phyloP scores from a whole-genome alignment of 768 basidiomycete species.

The Rhodotorula graminis region DNA sequence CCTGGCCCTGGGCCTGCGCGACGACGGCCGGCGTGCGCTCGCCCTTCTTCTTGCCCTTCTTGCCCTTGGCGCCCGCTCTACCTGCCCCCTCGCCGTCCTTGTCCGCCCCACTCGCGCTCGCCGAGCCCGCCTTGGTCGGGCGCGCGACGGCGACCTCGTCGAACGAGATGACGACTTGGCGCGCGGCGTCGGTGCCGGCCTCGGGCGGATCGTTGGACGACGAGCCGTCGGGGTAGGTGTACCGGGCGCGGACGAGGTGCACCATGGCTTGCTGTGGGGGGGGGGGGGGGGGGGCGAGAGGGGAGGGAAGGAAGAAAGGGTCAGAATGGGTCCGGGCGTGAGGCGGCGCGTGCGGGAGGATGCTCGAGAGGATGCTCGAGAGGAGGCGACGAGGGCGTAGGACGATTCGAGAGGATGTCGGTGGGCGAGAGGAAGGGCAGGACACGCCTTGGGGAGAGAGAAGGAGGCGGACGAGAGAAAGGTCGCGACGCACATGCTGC shows the following conservation, averaged over 20 bases:
- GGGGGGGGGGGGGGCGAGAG: no score
- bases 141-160: slow-evolving; percentile 19
- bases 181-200: not conserved
- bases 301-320: no score
- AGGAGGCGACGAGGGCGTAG: not conserved
- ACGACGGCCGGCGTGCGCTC: not conserved
- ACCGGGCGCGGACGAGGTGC: slow-evolving; percentile 20
- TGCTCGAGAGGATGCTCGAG: no score
- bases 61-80: not conserved
- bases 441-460: no score
- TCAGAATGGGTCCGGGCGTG: no score
- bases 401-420: no score
- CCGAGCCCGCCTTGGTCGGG: not conserved
- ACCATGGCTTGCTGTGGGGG: slow-evolving; percentile 24
- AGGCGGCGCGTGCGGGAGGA: no score
- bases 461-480: not conserved
- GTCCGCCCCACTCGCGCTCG: not conserved
- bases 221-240: slow-evolving; percentile 23
- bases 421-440: no score
- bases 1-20: no score
- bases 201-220: slow-evolving; percentile 22
- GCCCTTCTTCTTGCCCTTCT: not conserved
- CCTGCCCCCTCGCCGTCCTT: not conserved
- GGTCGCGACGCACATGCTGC: slow-evolving; percentile 53
- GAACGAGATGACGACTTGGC: slow-evolving; percentile 7